A percentile compares a stretch with the other conserved stretches of the same genome.
These are phyloP conservation scores for Porcisia deanei DNA, from an alignment of 208 protist genomes.

Conservation along the genomic window DNA sequence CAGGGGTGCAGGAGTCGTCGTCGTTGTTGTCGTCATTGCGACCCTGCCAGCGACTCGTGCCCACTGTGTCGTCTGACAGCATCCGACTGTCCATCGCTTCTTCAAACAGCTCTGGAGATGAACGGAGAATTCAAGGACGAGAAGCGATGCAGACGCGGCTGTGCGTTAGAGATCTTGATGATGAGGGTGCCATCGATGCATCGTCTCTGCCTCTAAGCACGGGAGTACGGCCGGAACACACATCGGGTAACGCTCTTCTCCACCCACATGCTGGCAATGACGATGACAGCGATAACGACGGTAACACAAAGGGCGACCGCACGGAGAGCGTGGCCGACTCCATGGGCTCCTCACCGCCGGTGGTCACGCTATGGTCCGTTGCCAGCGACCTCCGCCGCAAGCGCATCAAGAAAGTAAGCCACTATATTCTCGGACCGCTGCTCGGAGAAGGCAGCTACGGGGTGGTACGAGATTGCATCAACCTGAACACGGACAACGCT, in stretches of 20 bases:
- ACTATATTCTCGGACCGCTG: slow-evolving; percentile 81
- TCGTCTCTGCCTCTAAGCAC: slow-evolving; percentile 6
- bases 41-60: neutral
- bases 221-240: too few species aligned
- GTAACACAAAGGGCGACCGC: neutral
- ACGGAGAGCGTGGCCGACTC: neutral
- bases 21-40: neutral
- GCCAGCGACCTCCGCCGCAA: slow-evolving; percentile 55
- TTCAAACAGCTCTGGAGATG: slow-evolving; percentile 5
- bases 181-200: neutral
- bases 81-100: slow-evolving; percentile 9
- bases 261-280: neutral
- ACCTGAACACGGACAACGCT: slow-evolving; percentile 52
- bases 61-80: slow-evolving; percentile 9
- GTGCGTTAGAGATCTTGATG: neutral
- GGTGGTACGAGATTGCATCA: slow-evolving; percentile 78
- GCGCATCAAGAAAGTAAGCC: slow-evolving; percentile 80
- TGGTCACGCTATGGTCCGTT: slow-evolving; percentile 56
- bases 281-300: neutral
- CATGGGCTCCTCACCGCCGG: slow-evolving; percentile 26
- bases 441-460: slow-evolving; percentile 79
- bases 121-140: neutral
- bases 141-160: neutral
- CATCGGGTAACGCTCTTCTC: neutral
- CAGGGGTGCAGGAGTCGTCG: neutral